phyloP scores from a whole-genome alignment of 2,329 filamentous ascomycete genomes.

The Ascochyta clinopodiicola region DNA sequence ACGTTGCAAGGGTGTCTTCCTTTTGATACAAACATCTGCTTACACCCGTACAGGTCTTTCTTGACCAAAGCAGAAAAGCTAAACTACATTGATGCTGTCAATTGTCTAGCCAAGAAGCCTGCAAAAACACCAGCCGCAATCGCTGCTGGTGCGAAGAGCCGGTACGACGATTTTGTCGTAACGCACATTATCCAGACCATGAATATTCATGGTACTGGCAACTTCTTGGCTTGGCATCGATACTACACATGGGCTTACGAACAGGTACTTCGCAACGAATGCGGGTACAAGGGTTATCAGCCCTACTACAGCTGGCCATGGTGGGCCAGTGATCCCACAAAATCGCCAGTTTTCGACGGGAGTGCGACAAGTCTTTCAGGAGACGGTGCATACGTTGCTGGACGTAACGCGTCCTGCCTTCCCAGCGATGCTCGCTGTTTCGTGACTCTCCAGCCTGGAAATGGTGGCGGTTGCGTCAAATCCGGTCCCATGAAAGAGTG shows the following conservation, averaged over 20 bases:
- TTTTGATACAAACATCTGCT: too few species aligned
- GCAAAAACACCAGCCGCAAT: slow-evolving; percentile 31
- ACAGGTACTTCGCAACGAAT: slow-evolving; percentile 26
- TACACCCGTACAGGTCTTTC: slow-evolving; percentile 20
- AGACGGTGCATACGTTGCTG: slow-evolving; percentile 24
- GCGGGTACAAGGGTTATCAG: slow-evolving; percentile 25
- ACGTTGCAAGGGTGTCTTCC: neutral
- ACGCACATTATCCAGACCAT: slow-evolving; percentile 42
- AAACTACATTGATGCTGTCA: slow-evolving; percentile 42
- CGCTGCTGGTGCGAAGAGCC: slow-evolving; percentile 35
- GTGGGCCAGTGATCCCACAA: slow-evolving; percentile 34
- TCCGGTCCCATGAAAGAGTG: slow-evolving; percentile 8
- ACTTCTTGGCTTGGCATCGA: slow-evolving; percentile 27
- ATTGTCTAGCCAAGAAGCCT: slow-evolving; percentile 34
- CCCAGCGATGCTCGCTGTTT: slow-evolving; percentile 11
- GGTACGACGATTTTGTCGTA: slow-evolving; percentile 45
- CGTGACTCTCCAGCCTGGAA: slow-evolving; percentile 12
- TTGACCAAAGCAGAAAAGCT: slow-evolving; percentile 26
- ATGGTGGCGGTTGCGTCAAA: slow-evolving; percentile 21
- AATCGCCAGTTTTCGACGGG: slow-evolving; percentile 28
- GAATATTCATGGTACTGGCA: slow-evolving; percentile 37
- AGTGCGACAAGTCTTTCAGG: slow-evolving; percentile 42
- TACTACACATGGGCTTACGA: slow-evolving; percentile 25
- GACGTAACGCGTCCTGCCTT: slow-evolving; percentile 33
- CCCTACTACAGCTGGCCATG: slow-evolving; percentile 29